Conservation (phyloP, 2,329 filamentous ascomycete genomes). For the Cercospora sp. region DNA sequence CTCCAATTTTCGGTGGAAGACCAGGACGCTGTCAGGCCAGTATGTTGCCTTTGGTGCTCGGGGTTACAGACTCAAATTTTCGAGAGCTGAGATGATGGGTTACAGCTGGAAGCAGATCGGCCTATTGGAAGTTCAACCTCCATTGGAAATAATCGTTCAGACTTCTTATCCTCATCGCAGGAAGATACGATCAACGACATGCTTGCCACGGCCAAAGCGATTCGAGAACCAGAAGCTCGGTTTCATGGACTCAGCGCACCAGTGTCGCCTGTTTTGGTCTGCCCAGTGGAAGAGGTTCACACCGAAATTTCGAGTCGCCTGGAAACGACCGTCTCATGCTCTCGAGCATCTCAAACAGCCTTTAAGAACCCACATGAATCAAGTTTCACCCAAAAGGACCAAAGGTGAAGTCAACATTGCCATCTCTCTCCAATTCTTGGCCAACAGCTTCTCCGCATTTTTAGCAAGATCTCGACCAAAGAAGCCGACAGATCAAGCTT, state of each 20-base stretch:
- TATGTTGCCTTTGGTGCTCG: no score
- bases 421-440: not conserved
- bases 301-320: no score
- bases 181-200: no score
- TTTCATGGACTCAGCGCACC: not conserved
- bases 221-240: not conserved
- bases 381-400: not conserved
- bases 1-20: no score
- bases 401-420: not conserved
- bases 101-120: not conserved
- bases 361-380: not conserved
- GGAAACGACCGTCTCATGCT: no score
- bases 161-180: no score
- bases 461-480: not conserved
- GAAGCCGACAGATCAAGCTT: not conserved
- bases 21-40: no score
- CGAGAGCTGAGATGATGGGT: not conserved
- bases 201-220: not conserved
- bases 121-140: no score
- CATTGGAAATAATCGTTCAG: no score
- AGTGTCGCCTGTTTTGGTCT: not conserved
- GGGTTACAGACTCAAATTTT: not conserved
- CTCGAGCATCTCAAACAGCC: no score
- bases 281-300: not conserved
- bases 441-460: not conserved